Conservation (phyloP, 1,139 yeast genomes). For the Kodamaea sp. region DNA sequence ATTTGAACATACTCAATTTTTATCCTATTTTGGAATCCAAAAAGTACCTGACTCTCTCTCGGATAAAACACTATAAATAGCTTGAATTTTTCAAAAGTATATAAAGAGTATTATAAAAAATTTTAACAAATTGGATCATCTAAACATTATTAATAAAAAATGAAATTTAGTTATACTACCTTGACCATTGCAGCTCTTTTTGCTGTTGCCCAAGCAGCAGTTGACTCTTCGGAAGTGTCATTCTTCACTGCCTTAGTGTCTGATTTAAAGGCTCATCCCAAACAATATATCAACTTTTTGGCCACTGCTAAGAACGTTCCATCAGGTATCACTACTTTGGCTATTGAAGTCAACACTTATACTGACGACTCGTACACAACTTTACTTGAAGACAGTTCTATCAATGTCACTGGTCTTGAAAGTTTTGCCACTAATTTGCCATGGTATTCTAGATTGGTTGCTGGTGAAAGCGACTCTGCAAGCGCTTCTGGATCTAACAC, state of each 20-base stretch:
- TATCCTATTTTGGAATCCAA: background rate
- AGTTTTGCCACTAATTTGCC: constrained; percentile 40
- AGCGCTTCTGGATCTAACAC: constrained; percentile 6
- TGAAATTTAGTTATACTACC: constrained; percentile 18
- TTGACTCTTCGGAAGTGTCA: constrained; percentile 26
- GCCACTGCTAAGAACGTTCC: constrained; percentile 36
- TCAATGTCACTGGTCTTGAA: constrained; percentile 25
- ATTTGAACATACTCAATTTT: background rate
- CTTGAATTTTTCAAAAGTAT: background rate
- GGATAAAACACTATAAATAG: constrained; percentile 2
- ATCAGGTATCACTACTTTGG: constrained; percentile 33
- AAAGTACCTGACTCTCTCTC: constrained; percentile 1
- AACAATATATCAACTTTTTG: constrained; percentile 28
- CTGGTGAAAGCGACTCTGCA: constrained; percentile 13
- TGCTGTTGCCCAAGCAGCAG: constrained; percentile 23
- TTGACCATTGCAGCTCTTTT: constrained; percentile 11
- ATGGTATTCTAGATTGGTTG: constrained; percentile 37
- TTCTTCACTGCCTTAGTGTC: constrained; percentile 41
- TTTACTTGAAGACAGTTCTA: constrained; percentile 24
- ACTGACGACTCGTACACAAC: constrained; percentile 41
- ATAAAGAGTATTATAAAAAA: background rate
- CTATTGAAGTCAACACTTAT: constrained; percentile 36
- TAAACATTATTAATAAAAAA: no score
- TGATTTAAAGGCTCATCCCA: constrained; percentile 27
- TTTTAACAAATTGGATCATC: background rate